Base-by-base conservation (phyloP, 306 rosid genomes). In the Vigna trinervia region DNA sequence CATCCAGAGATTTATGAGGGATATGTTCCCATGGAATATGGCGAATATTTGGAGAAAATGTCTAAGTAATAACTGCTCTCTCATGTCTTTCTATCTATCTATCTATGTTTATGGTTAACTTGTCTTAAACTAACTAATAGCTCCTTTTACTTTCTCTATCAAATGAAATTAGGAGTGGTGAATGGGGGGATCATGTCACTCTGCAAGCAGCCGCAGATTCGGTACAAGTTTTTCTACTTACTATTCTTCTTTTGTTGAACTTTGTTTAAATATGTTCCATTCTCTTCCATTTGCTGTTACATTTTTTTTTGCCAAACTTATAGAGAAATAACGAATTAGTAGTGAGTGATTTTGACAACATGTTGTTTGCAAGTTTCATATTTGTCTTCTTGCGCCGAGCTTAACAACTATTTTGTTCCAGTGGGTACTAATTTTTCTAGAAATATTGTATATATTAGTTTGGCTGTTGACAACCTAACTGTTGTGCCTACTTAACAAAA, bases 151-250 rank as follows among this genome's bases (percentile, higher is more conserved):
- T 73, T 78, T 57, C 80, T 32, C 45, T 69, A 54, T 87, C 14
- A 61, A 30, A 77, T 80, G 63, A 75, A 86, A 82, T 70, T 73
- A 94, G 97, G 89, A 88, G 89, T 73, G 94, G 97, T 6, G 96
- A 92, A 78, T 94, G 98, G 97, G 97, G 96, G 12, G 98, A 92
- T 84, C 97, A 92, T 75, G 97, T 94, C 78, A 92, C 95, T 54
- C 90, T 94, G 80, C 97, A 90, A 84, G 97, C 96, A 20, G 95
- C 95, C 57, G 95, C 93, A 69, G 95, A 94, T 87, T 77, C 66
- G 82, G 98, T 90, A 90, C 28, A 80, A 69, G 59, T 71, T 58
- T 47, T 70, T 46, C 79, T 60, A 51, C 58, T 74, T n/a, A 34
- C n/a, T 60, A n/a, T 66, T 60, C 78, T 36, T 73, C 39, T 77